phyloP scores from a whole-genome alignment of 2,329 filamentous ascomycete species.

The Scytalidium lignicola region DNA sequence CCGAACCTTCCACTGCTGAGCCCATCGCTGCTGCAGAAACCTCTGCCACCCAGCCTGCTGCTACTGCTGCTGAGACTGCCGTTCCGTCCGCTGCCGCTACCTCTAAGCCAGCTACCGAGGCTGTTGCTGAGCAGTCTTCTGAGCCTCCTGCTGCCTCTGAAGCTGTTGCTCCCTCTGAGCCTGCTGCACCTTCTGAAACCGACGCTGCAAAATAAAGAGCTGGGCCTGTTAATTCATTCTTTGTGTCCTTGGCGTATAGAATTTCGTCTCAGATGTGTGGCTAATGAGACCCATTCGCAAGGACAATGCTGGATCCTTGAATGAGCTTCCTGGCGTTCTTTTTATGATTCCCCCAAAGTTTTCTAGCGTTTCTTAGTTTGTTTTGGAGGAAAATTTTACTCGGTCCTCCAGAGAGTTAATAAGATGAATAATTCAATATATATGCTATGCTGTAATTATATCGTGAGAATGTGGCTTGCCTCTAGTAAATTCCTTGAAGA shows the following conservation, averaged over 20 bases:
- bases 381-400: not conserved
- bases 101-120: not conserved
- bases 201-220: not conserved
- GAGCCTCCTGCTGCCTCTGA: not conserved
- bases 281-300: not conserved
- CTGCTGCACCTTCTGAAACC: not conserved
- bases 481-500: no score
- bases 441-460: not conserved
- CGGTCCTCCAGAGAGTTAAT: not conserved
- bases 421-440: not conserved
- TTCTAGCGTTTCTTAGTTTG: not conserved
- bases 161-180: not conserved
- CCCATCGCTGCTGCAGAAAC: no score
- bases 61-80: not conserved
- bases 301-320: not conserved
- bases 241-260: not conserved
- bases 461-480: no score
- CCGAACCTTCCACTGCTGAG: not conserved
- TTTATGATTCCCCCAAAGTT: not conserved
- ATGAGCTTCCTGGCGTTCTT: not conserved
- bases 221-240: not conserved
- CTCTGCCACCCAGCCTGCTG: not conserved
- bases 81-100: not conserved
- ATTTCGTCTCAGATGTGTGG: not conserved
- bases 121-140: not conserved